phyloP scores from a whole-genome alignment of 306 rosid species.

The Begonia fuchsioides region DNA sequence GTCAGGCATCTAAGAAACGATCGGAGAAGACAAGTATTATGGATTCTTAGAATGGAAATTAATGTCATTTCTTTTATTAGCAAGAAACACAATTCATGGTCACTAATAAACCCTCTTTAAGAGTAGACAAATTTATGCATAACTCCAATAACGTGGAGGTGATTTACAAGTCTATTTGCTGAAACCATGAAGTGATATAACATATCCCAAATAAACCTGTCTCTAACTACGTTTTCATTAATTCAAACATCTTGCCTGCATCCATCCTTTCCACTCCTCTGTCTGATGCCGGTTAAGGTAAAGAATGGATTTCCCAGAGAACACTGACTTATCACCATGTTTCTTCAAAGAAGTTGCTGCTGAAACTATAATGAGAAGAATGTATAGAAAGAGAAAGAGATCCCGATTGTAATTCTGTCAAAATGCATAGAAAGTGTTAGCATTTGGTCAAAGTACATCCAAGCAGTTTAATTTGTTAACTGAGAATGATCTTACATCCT shows the following conservation, averaged over 20 bases:
- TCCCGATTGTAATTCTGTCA: conserved; percentile 85
- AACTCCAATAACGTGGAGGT: not conserved
- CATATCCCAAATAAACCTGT: not conserved
- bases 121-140: not conserved
- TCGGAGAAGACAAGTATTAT: too few species aligned
- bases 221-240: not conserved
- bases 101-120: too few species aligned
- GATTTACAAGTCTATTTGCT: not conserved
- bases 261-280: conserved; percentile 99
- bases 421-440: conserved; percentile 13
- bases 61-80: too few species aligned
- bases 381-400: conserved; percentile 78
- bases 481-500: not conserved
- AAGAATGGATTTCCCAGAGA: conserved; percentile 70
- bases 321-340: conserved; percentile 60
- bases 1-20: too few species aligned
- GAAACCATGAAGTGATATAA: not conserved
- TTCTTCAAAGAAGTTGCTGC: conserved; percentile 92
- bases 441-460: conserved; percentile 4
- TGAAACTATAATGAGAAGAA: conserved; percentile 79
- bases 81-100: too few species aligned
- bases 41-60: too few species aligned
- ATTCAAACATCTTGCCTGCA: conserved; percentile 68
- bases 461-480: not conserved
- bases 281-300: conserved; percentile 97